phyloP scores from a whole-genome alignment of 495 filamentous ascomycete genomes.

The Jackrogersella minutella region DNA sequence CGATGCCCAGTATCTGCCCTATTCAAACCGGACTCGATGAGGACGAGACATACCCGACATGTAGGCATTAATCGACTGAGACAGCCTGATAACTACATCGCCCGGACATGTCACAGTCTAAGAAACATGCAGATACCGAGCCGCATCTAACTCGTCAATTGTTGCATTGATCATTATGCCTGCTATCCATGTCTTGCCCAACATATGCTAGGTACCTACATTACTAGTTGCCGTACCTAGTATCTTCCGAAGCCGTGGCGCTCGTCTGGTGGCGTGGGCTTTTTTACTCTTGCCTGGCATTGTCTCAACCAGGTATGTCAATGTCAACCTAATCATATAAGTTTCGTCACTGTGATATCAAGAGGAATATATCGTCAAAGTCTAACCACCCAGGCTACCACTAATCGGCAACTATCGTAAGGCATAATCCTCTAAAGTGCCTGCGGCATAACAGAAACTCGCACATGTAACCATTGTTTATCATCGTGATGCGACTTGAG shows the following conservation, averaged over 20 bases:
- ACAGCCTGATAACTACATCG: not conserved
- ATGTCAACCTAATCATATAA: not conserved
- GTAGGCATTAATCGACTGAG: not conserved
- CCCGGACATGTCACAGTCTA: too few species aligned
- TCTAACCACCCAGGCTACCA: too few species aligned
- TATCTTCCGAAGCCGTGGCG: not conserved
- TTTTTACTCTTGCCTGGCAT: not conserved
- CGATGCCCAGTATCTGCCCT: too few species aligned
- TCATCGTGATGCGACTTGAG: not conserved
- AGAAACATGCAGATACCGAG: not conserved
- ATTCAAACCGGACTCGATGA: too few species aligned
- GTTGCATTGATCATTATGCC: not conserved
- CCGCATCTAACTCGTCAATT: not conserved
- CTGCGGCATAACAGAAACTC: not conserved
- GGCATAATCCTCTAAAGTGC: constrained; percentile 25
- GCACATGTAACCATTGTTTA: constrained; percentile 5
- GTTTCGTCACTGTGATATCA: not conserved
- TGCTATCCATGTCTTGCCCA: not conserved
- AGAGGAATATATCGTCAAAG: too few species aligned
- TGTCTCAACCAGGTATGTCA: not conserved
- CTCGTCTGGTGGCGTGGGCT: not conserved
- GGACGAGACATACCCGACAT: too few species aligned
- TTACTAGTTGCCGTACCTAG: not conserved
- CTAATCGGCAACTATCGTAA: constrained; percentile 12
- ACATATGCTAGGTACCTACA: not conserved